phyloP scores from a whole-genome alignment of 148 eudicot species.

The Diospyros kaki region DNA sequence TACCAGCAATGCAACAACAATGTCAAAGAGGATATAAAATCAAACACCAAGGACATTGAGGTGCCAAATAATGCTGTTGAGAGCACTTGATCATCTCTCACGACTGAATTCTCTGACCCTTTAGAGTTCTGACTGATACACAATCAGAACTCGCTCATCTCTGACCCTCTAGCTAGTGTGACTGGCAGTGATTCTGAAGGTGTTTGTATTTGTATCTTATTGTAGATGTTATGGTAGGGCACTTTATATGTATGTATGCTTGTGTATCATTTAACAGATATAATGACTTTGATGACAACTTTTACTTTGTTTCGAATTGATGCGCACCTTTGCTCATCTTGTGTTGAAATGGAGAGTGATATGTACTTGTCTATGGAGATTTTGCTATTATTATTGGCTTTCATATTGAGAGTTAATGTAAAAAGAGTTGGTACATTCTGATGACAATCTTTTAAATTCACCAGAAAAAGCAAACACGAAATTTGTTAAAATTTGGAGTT shows the following conservation, averaged over 20 bases:
- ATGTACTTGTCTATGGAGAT: no score
- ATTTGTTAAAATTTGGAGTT: no score
- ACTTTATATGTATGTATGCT: not conserved
- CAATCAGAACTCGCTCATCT: no score
- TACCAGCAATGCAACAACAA: slow-evolving; percentile 34
- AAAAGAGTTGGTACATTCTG: no score
- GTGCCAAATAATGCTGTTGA: slow-evolving; percentile 5
- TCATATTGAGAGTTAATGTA: no score
- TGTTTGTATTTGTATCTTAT: not conserved
- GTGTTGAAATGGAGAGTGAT: no score
- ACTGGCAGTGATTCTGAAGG: not conserved
- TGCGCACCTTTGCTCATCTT: no score
- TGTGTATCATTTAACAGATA: not conserved
- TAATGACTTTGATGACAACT: no score
- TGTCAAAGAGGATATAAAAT: slow-evolving; percentile 7
- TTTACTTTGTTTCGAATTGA: no score
- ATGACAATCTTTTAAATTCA: no score
- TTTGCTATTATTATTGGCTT: no score
- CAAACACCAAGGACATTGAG: not conserved
- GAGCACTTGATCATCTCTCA: not conserved
- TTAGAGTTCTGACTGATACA: not conserved
- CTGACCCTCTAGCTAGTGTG: not conserved
- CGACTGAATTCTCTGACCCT: slow-evolving; percentile 1
- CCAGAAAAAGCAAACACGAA: no score
- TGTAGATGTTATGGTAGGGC: not conserved